These are phyloP conservation scores for Acanthamoeba sp. DNA, from an alignment of 208 protist species.

Conservation along the genomic window DNA sequence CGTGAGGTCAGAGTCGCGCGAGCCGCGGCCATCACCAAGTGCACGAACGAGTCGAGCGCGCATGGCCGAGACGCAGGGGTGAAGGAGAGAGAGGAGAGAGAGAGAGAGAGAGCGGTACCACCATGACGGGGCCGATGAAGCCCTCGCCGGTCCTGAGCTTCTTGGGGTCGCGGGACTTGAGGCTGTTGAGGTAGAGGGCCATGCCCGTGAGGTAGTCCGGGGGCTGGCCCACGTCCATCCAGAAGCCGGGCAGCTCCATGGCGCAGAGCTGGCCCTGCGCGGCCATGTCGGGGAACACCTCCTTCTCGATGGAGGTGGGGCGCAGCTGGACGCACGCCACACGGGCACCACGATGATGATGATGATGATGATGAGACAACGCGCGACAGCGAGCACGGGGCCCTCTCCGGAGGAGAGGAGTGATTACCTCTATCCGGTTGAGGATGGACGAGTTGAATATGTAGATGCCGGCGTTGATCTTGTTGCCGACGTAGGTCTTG, in stretches of 20 bases:
- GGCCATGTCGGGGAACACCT: constrained; percentile 97
- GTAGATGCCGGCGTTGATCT: constrained; percentile 98
- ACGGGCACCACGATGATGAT: neutral
- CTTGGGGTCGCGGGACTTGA: constrained; percentile 75
- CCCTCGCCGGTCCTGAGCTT: constrained; percentile 63
- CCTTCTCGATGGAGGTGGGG: constrained; percentile 97
- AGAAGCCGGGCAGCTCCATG: constrained; percentile 96
- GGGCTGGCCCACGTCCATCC: constrained; percentile 98
- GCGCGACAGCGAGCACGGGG: neutral
- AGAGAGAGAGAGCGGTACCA: constrained; percentile 35
- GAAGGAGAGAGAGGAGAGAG: no score
- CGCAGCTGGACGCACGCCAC: constrained; percentile 80
- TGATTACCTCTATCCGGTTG: constrained; percentile 92
- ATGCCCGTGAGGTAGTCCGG: constrained; percentile 95
- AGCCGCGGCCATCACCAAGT: no score
- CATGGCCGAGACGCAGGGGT: neutral
- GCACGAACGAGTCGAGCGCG: no score
- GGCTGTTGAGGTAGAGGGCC: constrained; percentile 91
- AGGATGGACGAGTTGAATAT: constrained; percentile 97
- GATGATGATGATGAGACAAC: neutral
- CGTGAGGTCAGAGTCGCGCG: no score
- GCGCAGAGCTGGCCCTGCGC: constrained; percentile 94
- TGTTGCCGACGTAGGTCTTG: constrained; percentile 95
- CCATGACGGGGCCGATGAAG: constrained; percentile 58
- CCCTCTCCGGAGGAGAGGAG: neutral